phyloP scores from a whole-genome alignment of 2,329 filamentous ascomycete species.

The Sclerotinia minor region DNA sequence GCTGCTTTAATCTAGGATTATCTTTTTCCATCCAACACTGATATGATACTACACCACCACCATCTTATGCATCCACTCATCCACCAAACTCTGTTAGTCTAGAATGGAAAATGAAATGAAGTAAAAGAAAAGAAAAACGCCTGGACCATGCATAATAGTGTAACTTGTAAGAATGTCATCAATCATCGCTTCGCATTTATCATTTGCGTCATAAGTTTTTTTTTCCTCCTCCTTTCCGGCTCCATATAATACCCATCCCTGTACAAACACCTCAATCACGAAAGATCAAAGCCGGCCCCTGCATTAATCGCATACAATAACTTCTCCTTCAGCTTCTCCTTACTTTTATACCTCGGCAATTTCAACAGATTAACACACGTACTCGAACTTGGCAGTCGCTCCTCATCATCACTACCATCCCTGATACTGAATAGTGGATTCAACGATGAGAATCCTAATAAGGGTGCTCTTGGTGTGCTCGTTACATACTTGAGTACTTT shows the following conservation, averaged over 20 bases:
- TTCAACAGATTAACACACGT: conserved; percentile 96
- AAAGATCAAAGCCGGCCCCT: conserved; percentile 86
- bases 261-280: conserved; percentile 24
- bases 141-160: conserved; percentile 10
- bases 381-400: conserved; percentile 84
- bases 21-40: background rate
- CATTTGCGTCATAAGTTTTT: conserved; percentile 14
- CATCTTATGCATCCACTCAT: background rate
- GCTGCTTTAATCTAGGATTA: background rate
- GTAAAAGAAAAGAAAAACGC: conserved; percentile 1
- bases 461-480: conserved; percentile 83
- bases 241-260: background rate
- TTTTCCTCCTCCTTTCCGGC: no score
- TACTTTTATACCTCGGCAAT: conserved; percentile 75
- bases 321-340: conserved; percentile 69
- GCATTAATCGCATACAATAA: conserved; percentile 86
- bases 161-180: conserved; percentile 3
- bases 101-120: background rate
- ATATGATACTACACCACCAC: background rate
- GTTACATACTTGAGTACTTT: conserved; percentile 96
- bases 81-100: background rate
- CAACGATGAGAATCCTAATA: conserved; percentile 85
- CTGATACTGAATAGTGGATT: conserved; percentile 86
- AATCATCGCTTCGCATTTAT: conserved; percentile 15
- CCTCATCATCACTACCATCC: conserved; percentile 75